Evolutionary conservation across 2,329 filamentous ascomycete genomes (phyloP), one percentile per base, ranked within the genome.

Genomic region (Corinectria fuckeliana): DNA sequence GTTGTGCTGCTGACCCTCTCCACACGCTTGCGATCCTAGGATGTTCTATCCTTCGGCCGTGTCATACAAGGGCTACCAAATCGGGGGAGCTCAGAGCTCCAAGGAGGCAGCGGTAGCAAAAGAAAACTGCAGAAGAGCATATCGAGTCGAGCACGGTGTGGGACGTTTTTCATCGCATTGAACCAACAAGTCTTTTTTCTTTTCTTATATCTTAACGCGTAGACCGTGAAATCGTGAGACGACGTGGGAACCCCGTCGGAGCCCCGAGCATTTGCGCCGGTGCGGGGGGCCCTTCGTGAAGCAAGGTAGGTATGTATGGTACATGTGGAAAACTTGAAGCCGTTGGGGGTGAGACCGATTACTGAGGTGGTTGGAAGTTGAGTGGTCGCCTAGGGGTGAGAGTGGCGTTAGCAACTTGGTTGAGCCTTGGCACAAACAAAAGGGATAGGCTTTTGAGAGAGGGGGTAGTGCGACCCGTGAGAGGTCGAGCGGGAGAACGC

Each of bases 301-400:
- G 55, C 44, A 57, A 52, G 62, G 58, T 67, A 68, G 62, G 64
- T 69, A 69, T 67, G 67, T 70, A 70, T 70, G 56, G 56, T 69
- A 68, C 65, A 70, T 68, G 44, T 45, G 44, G 65, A 51, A 44
- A 60, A 66, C 63, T 69, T 50, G 64, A 56, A 66, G 52, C 56
- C 51, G 50, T 48, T 45, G 25, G 34, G 21, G 50, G 23, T 36
- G 47, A n/a, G 26, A 48, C 61, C 55, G 58, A 53, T 73, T 74
- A 83, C 76, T 84, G 81, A 53, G 90, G 90, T 62, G 91, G 86
- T 75, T 93, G 90, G 77, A 92, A 95, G 79, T 94, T 93, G 72
- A 95, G 88, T 54, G 91, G 91, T 69, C 91, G 89, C 81, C 91
- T 95, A 44, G 21, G 14, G 13, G 30, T 25, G 42, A 28, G 39